Evolutionary conservation across 208 protist genomes (phyloP).

Genomic region (Leishmania martiniquensis): DNA sequence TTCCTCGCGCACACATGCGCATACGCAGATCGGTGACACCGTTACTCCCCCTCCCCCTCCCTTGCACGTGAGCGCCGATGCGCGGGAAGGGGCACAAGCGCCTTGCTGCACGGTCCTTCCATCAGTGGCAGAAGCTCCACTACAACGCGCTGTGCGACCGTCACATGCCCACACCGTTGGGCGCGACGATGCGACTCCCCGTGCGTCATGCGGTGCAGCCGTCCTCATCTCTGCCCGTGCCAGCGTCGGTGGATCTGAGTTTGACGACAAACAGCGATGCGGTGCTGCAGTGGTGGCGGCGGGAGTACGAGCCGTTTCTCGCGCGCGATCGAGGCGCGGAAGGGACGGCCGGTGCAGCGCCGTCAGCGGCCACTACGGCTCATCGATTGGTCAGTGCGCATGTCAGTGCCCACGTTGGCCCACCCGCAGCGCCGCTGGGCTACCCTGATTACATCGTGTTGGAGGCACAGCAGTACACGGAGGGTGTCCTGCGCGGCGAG

Average conservation of each 20-base stretch:
- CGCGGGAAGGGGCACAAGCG: conserved; percentile 13
- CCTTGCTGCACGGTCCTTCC: conserved; percentile 6
- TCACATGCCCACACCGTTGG: conserved; percentile 15
- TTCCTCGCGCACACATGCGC: not conserved
- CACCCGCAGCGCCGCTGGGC: conserved; percentile 46
- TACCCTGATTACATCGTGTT: conserved; percentile 48
- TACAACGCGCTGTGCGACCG: conserved; percentile 11
- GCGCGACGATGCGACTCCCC: conserved; percentile 22
- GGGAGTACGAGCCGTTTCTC: conserved; percentile 17
- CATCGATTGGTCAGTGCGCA: not conserved
- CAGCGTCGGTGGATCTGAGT: conserved; percentile 8
- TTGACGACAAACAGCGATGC: conserved; percentile 19
- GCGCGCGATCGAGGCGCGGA: not conserved
- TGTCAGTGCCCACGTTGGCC: conserved; percentile 39
- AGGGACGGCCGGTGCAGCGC: not conserved
- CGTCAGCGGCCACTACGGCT: not conserved
- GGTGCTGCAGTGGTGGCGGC: conserved; percentile 27
- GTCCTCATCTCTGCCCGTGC: not conserved
- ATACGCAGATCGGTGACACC: not conserved
- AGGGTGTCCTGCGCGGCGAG: conserved; percentile 52
- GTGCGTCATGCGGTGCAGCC: not conserved
- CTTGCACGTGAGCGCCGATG: conserved; percentile 10
- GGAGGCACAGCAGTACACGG: conserved; percentile 54
- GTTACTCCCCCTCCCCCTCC: not conserved
- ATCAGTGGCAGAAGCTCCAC: conserved; percentile 22